Evolutionary conservation across 2,329 filamentous ascomycete genomes (phyloP).

Genomic region (Blumeria graminis): DNA sequence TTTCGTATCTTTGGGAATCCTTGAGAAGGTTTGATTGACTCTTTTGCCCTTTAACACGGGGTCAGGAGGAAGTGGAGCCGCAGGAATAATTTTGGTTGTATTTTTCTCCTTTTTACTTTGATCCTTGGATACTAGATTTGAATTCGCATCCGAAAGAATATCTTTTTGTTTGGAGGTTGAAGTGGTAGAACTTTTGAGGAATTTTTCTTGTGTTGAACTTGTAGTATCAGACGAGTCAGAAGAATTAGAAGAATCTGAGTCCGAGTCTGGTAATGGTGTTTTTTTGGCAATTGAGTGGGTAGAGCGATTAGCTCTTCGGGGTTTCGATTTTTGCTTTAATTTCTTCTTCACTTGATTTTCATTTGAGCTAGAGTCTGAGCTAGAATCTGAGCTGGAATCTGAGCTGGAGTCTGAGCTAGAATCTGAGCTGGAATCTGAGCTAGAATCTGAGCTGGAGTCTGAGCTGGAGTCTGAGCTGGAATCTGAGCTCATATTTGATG

Average conservation of each 20-base stretch:
- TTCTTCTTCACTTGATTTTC: constrained; percentile 17
- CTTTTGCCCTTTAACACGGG: constrained; percentile 17
- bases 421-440: constrained; percentile 10
- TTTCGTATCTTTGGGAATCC: constrained; percentile 41
- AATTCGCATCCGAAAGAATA: constrained; percentile 6
- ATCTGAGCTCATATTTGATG: constrained; percentile 2
- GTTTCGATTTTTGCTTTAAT: too few relatives aligned
- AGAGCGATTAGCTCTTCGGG: too few relatives aligned
- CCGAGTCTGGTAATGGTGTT: constrained; percentile 10
- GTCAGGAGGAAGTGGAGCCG: constrained; percentile 15
- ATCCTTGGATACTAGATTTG: neutral
- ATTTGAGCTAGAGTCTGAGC: constrained; percentile 5
- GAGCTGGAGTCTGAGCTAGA: constrained; percentile 7
- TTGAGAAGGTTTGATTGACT: constrained; percentile 46
- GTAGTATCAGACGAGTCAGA: constrained; percentile 16
- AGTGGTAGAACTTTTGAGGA: constrained; percentile 15
- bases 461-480: constrained; percentile 8
- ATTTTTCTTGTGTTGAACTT: constrained; percentile 2
- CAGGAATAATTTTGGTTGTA: constrained; percentile 9
- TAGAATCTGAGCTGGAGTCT: neutral
- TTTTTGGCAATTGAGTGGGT: constrained; percentile 11
- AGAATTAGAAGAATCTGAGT: constrained; percentile 8
- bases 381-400: constrained; percentile 11
- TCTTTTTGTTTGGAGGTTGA: constrained; percentile 12
- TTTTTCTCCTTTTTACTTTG: constrained; percentile 2